phyloP scores from a whole-genome alignment of 1,139 yeast species.

The Nakaseomyces delphensis region DNA sequence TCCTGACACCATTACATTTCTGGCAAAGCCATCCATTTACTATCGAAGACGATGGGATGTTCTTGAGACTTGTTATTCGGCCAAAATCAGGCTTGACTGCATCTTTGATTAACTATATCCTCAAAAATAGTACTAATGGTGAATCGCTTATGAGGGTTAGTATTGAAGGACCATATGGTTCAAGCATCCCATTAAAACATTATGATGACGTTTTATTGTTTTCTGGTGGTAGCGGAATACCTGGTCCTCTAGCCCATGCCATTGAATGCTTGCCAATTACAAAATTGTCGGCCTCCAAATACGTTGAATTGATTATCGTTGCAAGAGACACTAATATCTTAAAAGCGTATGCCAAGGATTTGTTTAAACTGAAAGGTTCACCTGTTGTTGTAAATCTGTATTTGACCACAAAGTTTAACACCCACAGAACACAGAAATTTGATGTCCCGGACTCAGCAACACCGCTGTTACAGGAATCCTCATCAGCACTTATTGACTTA shows the following conservation, averaged over 20 bases:
- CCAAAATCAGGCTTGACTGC: slow-evolving; percentile 42
- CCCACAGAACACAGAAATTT: slow-evolving; percentile 5
- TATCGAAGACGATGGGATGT: slow-evolving; percentile 34
- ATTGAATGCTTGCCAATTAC: slow-evolving; percentile 16
- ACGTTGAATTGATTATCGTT: slow-evolving; percentile 4
- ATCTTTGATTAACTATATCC: slow-evolving; percentile 29
- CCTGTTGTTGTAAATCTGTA: background rate
- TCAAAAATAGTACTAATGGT: slow-evolving; percentile 13
- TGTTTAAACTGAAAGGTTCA: slow-evolving; percentile 1
- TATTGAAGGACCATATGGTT: slow-evolving; percentile 62
- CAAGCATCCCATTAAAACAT: slow-evolving; percentile 41
- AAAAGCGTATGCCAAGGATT: slow-evolving; percentile 6
- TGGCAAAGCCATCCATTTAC: slow-evolving; percentile 75
- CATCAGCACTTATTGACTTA: background rate
- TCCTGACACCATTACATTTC: slow-evolving; percentile 35
- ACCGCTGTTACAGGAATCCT: slow-evolving; percentile 3
- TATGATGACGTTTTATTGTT: slow-evolving; percentile 48
- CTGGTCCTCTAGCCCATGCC: slow-evolving; percentile 41
- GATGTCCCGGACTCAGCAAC: slow-evolving; percentile 4
- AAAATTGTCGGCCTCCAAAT: slow-evolving; percentile 8
- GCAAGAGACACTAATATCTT: slow-evolving; percentile 6
- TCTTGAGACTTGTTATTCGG: slow-evolving; percentile 39
- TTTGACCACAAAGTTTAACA: slow-evolving; percentile 3
- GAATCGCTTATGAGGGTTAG: slow-evolving; percentile 32
- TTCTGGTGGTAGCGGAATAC: slow-evolving; percentile 72